These are phyloP conservation scores for Linum tenue DNA, from an alignment of 345 rosid species.

Conservation along the genomic window DNA sequence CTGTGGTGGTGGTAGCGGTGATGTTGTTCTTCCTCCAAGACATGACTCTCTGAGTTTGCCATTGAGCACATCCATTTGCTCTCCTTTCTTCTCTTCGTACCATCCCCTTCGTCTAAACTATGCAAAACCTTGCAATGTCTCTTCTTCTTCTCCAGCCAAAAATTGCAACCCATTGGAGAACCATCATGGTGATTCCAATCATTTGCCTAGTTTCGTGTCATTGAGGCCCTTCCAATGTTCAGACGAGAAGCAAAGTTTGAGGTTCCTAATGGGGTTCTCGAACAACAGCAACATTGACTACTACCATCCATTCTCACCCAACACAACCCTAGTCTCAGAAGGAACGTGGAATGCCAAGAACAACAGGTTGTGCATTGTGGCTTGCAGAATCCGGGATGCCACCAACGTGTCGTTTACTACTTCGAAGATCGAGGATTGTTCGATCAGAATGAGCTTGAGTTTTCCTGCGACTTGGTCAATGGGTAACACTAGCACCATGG, in stretches of 20 bases:
- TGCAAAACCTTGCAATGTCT: conserved; percentile 9
- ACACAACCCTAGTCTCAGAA: conserved; percentile 23
- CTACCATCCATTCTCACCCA: conserved; percentile 13
- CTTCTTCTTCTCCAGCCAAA: conserved; percentile 2
- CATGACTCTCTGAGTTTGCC: conserved; percentile 9
- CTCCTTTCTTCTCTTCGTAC: background rate
- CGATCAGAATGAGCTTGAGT: conserved; percentile 23
- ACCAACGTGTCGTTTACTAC: background rate
- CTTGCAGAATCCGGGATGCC: conserved; percentile 19
- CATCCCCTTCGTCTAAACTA: conserved; percentile 12
- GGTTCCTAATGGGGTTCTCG: conserved; percentile 20
- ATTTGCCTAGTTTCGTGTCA: conserved; percentile 18
- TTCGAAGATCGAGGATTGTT: conserved; percentile 23
- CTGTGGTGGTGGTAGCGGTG: conserved; percentile 2
- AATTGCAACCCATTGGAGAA: conserved; percentile 19
- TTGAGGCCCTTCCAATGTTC: conserved; percentile 20
- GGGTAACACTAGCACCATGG: conserved; percentile 5
- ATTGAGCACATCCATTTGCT: conserved; percentile 13
- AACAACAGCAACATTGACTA: background rate
- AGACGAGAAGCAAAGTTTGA: conserved; percentile 10
- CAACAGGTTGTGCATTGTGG: conserved; percentile 19
- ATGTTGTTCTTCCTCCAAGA: background rate
- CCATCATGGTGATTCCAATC: conserved; percentile 1
- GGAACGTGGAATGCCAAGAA: conserved; percentile 26
- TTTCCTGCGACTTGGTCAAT: conserved; percentile 33